Evolutionary conservation across 2,329 filamentous ascomycete genomes (phyloP), one percentile per base, ranked within the genome.

Genomic region (Alternaria panax): DNA sequence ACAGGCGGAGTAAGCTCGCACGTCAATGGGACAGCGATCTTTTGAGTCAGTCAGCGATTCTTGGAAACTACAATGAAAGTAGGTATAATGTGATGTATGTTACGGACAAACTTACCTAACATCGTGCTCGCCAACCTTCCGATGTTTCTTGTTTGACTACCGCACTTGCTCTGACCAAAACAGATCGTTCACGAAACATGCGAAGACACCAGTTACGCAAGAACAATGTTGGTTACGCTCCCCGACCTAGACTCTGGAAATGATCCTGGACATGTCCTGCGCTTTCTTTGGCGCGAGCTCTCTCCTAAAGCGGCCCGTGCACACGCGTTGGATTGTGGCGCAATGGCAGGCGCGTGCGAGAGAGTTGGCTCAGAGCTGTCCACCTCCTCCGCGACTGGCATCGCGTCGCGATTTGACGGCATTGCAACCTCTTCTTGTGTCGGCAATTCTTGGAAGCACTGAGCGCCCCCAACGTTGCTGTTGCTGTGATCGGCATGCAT

Each of bases 21-120:
- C 63, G 79, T 81, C 11, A 81, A 81, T 52, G 80, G 80, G 0
- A 78, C 72, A 6, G 80, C 79, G 1, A 77, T 81, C 18, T 71
- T 76, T 28, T 76, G n/a, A 41, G 20, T 20, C 6, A 7, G 7
- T 7, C 11, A 24, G 12, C 3, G 52, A 22, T 7, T 28, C 2
- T 2, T 14, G 2, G 8, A 24, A 24, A 25, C 5, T 3, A 7
- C 5, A 2, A 20, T 27, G 0, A 27, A 36, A 27, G 4, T 1
- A 14, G 0, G 2, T 38, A 38, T 7, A 51, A 34, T 14, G 4
- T 24, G 1, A 7, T n/a, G 34, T 22, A n/a, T 11, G n/a, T n/a
- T n/a, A n/a, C n/a, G n/a, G n/a, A n/a, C n/a, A n/a, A n/a, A n/a
- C n/a, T n/a, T n/a, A n/a, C n/a, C n/a, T n/a, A n/a, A n/a, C n/a